A percentile compares a stretch with the other conserved stretches of the same genome.
phyloP scores from a whole-genome alignment of 768 basidiomycete genomes.

The Lyophyllum shimeji region DNA sequence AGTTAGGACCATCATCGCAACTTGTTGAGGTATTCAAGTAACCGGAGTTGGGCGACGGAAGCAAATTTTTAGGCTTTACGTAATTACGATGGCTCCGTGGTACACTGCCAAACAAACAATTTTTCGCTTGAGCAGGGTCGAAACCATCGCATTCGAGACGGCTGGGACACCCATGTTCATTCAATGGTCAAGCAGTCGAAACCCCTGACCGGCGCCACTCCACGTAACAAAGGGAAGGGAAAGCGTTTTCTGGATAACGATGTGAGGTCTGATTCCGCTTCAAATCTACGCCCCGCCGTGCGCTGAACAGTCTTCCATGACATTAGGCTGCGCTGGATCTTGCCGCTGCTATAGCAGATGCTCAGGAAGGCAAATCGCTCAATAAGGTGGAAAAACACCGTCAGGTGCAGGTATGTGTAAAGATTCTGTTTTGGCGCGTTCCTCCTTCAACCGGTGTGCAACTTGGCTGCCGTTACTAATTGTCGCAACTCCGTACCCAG shows the following conservation, averaged over 20 bases:
- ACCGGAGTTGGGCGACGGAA: background rate
- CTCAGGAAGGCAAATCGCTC: constrained; percentile 12
- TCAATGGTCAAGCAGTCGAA: constrained; percentile 1
- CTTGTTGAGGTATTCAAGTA: too few relatives aligned
- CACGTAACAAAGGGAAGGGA: constrained; percentile 1
- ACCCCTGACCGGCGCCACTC: background rate
- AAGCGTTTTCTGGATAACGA: constrained; percentile 14
- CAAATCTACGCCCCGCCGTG: background rate
- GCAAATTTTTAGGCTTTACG: background rate
- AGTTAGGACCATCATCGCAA: background rate
- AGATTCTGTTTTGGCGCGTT: background rate
- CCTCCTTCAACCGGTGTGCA: background rate
- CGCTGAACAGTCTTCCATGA: background rate
- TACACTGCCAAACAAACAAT: background rate
- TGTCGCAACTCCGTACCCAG: constrained; percentile 2
- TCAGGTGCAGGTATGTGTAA: constrained; percentile 8
- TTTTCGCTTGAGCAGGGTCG: background rate
- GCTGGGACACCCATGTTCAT: background rate
- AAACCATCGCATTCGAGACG: background rate
- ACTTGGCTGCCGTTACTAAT: background rate
- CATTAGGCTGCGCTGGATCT: constrained; percentile 11
- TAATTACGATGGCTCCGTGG: background rate
- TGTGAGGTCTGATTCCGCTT: background rate
- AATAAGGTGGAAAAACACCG: constrained; percentile 7
- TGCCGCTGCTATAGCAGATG: constrained; percentile 12